phyloP scores from a whole-genome alignment of 768 basidiomycete species.

The Thelephora ganbajun region DNA sequence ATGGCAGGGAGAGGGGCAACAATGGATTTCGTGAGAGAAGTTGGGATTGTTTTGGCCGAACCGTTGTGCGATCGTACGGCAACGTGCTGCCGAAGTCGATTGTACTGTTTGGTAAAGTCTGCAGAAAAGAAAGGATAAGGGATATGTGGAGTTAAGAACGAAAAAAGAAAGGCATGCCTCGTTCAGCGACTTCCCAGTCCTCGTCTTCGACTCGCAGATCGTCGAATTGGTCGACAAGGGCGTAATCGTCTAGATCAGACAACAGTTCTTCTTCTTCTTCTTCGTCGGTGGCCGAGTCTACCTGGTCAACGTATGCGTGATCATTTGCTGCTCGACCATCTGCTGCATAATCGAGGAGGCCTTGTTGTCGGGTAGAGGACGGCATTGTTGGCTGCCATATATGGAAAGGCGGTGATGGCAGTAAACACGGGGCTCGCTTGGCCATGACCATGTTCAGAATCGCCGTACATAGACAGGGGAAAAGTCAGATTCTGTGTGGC shows the following conservation, averaged over 20 bases:
- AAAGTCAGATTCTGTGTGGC: too few relatives aligned
- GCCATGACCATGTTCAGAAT: too few relatives aligned
- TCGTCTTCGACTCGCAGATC: conserved; percentile 63
- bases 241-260: conserved; percentile 25
- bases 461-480: too few relatives aligned
- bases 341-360: conserved; percentile 52
- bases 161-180: conserved; percentile 35
- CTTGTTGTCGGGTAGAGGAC: conserved; percentile 8
- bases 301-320: conserved; percentile 18
- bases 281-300: conserved; percentile 21
- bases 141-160: conserved; percentile 1
- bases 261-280: conserved; percentile 26
- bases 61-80: conserved; percentile 49
- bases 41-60: not conserved
- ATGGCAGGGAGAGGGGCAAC: conserved; percentile 58
- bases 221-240: conserved; percentile 24
- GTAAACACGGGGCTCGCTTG: too few relatives aligned
- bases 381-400: too few relatives aligned
- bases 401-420: too few relatives aligned
- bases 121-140: conserved; percentile 1
- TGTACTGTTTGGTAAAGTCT: conserved; percentile 99
- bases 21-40: conserved; percentile 19
- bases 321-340: conserved; percentile 17
- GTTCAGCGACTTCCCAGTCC: conserved; percentile 78
- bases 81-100: conserved; percentile 84